Evolutionary conservation across 495 filamentous ascomycete species (phyloP), one percentile per base, ranked within the genome.

Genomic region (Rhypophila decipiens): DNA sequence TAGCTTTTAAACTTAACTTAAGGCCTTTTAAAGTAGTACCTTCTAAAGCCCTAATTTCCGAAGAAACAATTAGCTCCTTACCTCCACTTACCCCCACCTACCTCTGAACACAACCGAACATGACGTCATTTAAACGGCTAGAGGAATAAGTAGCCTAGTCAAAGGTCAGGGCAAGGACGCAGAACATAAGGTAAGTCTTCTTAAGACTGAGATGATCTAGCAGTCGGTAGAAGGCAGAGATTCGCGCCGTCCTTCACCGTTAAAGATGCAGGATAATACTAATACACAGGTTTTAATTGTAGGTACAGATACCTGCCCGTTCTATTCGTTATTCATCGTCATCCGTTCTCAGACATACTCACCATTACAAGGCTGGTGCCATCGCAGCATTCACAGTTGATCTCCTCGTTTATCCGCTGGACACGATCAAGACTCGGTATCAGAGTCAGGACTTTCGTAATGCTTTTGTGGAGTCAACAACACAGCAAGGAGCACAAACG

Each of bases 381-480:
- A 72, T 83, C 35, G 87, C 88, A 39, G 88, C 87, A 19, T 84
- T 91, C 56, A 77, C 78, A 1, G 85, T 91, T 37, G 87, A 94
- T 55, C 72, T 91, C 40, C 65, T 91, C 11, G 75, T 91, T 44
- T 94, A 90, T 58, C 88, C 88, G 2, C 67, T 91, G 5, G 88
- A 95, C 61, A 94, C 88, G 0, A 73, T 93, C 53, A 93, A 94
- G 64, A 91, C 88, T 4, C 80, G 90, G 13, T 74, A 90, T 22
- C 90, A 96, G 55, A 86, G 83, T 13, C 83, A 80, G 4, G 75
- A 86, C 51, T 90, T 61, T 39, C 39, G 87, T 52, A 72, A 71
- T 33, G 67, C 68, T 1, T 74, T 82, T 11, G 90, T 85, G n/a
- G 61, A 65, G 67, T 65, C 73, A 0, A 78, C 72, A 12, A 17